A percentile compares a stretch with the other conserved stretches of the same genome.
phyloP scores from a whole-genome alignment of 2,329 filamentous ascomycete genomes.

The Tolypocladium pustulatum region DNA sequence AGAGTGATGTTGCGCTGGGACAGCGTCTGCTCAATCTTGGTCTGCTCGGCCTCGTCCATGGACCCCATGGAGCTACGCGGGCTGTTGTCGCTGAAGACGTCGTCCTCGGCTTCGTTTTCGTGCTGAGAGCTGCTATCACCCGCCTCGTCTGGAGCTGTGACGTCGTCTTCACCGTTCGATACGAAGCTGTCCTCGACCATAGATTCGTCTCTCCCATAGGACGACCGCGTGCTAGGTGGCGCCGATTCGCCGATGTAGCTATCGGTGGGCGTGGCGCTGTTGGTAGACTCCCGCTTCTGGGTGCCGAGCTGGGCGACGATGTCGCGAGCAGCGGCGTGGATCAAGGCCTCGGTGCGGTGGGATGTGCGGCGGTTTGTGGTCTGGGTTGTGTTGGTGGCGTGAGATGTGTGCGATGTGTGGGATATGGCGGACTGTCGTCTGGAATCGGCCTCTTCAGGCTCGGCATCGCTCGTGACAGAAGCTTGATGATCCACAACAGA shows the following conservation, averaged over 20 bases:
- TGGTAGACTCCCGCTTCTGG: background rate
- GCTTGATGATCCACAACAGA: background rate
- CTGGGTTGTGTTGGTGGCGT: conserved; percentile 10
- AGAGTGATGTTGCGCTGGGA: conserved; percentile 14
- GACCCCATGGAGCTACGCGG: conserved; percentile 47
- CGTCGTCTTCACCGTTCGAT: conserved; percentile 6
- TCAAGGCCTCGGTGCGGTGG: conserved; percentile 37
- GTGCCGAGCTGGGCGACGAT: conserved; percentile 38
- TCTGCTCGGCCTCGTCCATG: conserved; percentile 25
- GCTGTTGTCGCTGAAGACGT: conserved; percentile 49
- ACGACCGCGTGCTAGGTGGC: conserved; percentile 6
- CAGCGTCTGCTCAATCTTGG: conserved; percentile 20
- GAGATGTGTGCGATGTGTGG: conserved; percentile 10
- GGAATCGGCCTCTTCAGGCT: background rate
- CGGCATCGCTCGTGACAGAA: background rate
- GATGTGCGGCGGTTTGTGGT: conserved; percentile 26
- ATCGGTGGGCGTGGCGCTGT: conserved; percentile 1
- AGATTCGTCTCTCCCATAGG: conserved; percentile 12
- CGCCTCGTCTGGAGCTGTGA: conserved; percentile 11
- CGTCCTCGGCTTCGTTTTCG: conserved; percentile 44
- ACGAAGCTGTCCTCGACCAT: conserved; percentile 2
- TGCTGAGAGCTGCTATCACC: conserved; percentile 40
- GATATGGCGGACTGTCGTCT: conserved; percentile 12
- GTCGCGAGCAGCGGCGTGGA: conserved; percentile 40
- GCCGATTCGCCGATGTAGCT: conserved; percentile 15